Conservation (phyloP, 2,329 filamentous ascomycete genomes). For the Cladorrhinum sp. region DNA sequence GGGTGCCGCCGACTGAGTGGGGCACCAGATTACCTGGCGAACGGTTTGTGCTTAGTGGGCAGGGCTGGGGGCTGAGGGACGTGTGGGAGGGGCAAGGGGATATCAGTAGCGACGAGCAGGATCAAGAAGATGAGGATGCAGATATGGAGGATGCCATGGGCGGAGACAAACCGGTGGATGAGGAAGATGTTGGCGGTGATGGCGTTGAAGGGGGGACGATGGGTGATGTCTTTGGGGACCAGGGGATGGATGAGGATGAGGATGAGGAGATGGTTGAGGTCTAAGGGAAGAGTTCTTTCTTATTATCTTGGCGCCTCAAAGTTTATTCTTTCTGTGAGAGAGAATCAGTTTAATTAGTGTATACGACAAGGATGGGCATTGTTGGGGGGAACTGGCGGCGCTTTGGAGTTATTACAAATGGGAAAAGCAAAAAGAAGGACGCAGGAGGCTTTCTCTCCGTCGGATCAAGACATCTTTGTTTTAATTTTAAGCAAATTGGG, state of each 20-base stretch:
- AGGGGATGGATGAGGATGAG: conserved; percentile 29
- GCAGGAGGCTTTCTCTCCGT: too few relatives aligned
- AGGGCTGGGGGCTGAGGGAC: conserved; percentile 62
- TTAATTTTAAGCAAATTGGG: too few relatives aligned
- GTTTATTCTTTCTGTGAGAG: too few relatives aligned
- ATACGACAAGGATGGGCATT: too few relatives aligned
- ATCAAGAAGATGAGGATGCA: conserved; percentile 43
- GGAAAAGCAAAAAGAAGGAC: too few relatives aligned
- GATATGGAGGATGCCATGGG: conserved; percentile 46
- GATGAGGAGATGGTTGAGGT: conserved; percentile 38
- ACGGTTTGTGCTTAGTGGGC: conserved; percentile 64
- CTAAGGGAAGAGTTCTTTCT: conserved; percentile 17
- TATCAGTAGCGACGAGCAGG: conserved; percentile 34
- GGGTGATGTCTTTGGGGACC: conserved; percentile 44
- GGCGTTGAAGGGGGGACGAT: conserved; percentile 53
- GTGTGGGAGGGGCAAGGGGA: conserved; percentile 47
- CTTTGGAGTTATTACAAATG: too few relatives aligned
- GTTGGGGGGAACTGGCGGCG: too few relatives aligned
- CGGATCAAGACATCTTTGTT: too few relatives aligned
- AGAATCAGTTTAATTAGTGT: too few relatives aligned
- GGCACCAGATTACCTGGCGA: conserved; percentile 65
- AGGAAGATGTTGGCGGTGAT: conserved; percentile 54
- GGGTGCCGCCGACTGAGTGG: conserved; percentile 63
- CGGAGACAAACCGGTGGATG: conserved; percentile 47
- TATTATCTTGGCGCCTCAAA: too few relatives aligned